Percentiles rank a stretch among this genome's conserved stretches.
phyloP scores from a whole-genome alignment of 2,329 filamentous ascomycete species.

The Aureobasidium sp. region DNA sequence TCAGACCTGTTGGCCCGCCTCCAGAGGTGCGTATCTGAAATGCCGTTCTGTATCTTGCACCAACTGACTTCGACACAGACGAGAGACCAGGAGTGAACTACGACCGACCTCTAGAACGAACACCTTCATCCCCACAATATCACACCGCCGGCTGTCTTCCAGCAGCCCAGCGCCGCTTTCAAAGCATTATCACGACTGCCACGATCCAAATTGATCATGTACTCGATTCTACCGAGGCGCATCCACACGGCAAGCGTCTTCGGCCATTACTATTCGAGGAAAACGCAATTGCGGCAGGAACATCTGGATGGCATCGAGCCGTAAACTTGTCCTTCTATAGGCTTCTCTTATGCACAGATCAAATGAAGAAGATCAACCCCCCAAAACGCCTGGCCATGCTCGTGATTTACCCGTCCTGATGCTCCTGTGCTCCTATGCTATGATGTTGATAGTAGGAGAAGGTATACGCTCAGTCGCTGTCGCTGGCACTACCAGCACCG shows the following conservation, averaged over 20 bases:
- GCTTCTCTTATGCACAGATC: conserved; percentile 2
- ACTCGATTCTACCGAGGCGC: background rate
- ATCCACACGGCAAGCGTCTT: background rate
- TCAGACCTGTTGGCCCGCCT: conserved; percentile 57
- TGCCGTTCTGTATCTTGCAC: background rate
- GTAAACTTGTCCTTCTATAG: conserved; percentile 11
- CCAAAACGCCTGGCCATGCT: conserved; percentile 15
- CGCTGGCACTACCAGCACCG: conserved; percentile 35
- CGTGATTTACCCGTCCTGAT: background rate
- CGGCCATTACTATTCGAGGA: background rate
- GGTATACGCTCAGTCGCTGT: conserved; percentile 32
- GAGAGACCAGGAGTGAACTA: conserved; percentile 6
- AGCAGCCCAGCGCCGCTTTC: background rate
- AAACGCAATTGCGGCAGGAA: background rate
- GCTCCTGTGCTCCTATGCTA: background rate
- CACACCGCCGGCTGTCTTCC: background rate
- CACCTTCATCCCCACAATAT: background rate
- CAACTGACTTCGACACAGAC: background rate
- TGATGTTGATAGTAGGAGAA: background rate
- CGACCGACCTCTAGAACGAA: background rate
- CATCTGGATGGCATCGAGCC: background rate
- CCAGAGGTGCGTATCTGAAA: conserved; percentile 44
- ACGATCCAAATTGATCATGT: background rate
- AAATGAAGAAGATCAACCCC: background rate
- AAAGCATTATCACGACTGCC: conserved; percentile 3